Base-by-base conservation (phyloP, 768 basidiomycete species). In the Boletus patriciae region DNA sequence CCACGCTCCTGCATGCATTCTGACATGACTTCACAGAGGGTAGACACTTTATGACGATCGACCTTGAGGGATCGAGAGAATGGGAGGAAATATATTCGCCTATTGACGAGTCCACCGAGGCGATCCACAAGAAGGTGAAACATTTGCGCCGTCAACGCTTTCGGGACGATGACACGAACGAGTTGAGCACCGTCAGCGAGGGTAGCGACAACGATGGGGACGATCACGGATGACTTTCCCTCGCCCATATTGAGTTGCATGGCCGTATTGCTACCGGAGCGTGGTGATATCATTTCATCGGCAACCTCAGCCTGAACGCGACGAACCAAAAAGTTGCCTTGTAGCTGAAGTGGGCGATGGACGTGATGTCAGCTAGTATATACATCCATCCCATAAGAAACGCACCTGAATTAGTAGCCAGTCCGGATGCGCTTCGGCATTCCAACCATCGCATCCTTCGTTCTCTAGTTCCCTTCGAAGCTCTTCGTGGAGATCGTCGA, bases 161-260 rank as follows among this genome's bases (percentile, higher is more conserved):
- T 83, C 19, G 81, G 70, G 23, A 80, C 77, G 6, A 84, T 68
- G 37, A 84, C 74, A 11, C 83, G 76, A 37, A 77, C 77, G 1
- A 84, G 66, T 34, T 68, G 74, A 3, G 69, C n/a, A 1, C 78
- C 75, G 58, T 83, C 70, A 0, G 83, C 77, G 12, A 84, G 70
- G 4, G 5, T 61, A 5, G 73, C 61, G 0, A 71, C 68, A 1
- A 74, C 66, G 31, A 83, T 67, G 0, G 83, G 83, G 3, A 83
- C 73, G 19, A 84, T 76, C 2, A 76, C 76, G 0, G 75, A 77
- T 3, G 76, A 74, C 56, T 84, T 84, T 1, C 82, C 83, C 52
- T 84, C 82, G 3, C 82, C 82, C 82, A 84, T 84, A 47, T 84
- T 82, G 16, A 83, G 75, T 40, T 83, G 82, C 29, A 79, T 68